phyloP scores from a whole-genome alignment of 225 moss, liverwort and hornwort species.

The Pleurozium schreberi region DNA sequence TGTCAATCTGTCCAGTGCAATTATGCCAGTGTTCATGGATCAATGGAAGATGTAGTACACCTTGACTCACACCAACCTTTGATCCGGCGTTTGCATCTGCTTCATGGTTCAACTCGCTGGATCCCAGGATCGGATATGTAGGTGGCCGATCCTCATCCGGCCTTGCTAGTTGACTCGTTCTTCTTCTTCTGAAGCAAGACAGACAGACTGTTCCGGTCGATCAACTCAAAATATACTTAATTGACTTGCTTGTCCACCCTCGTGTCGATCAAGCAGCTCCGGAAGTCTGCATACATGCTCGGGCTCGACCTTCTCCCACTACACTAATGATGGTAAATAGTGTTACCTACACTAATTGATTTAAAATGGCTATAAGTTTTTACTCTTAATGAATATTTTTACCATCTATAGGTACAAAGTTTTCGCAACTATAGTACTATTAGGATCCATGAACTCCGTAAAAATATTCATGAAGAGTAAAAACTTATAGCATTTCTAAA shows the following conservation, averaged over 20 bases:
- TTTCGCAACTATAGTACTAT: no score
- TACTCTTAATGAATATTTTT: no score
- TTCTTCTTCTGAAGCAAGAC: neutral
- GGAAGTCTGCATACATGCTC: neutral
- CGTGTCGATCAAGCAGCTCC: neutral
- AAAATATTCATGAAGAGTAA: no score
- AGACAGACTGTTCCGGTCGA: neutral
- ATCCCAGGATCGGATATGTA: neutral
- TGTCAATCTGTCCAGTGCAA: no score
- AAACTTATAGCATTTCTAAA: no score
- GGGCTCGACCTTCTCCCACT: neutral
- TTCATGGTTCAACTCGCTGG: neutral
- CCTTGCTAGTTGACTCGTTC: neutral
- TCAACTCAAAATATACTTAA: neutral
- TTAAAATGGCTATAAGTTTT: no score
- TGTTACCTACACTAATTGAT: no score
- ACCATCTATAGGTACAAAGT: no score
- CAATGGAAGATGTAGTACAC: neutral
- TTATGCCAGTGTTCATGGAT: neutral
- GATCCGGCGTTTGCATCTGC: neutral
- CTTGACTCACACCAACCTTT: neutral
- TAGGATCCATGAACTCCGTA: no score
- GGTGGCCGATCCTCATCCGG: neutral
- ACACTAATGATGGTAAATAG: no score
- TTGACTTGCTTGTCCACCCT: neutral